phyloP scores from a whole-genome alignment of 2,329 filamentous ascomycete species.

The Rhinocladiella mackenziei region DNA sequence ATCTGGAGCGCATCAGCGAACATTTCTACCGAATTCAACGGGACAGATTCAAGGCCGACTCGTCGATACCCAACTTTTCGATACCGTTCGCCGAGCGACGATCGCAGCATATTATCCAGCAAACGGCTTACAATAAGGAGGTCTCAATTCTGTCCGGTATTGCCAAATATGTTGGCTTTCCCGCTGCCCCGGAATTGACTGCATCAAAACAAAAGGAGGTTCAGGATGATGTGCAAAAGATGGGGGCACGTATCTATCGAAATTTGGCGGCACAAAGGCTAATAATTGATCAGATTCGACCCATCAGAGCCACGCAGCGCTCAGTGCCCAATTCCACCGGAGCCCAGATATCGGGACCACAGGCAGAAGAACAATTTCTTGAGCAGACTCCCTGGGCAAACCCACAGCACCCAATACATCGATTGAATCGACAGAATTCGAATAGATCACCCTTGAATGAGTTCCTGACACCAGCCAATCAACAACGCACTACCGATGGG shows the following conservation, averaged over 20 bases:
- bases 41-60: conserved; percentile 73
- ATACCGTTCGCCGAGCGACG: conserved; percentile 74
- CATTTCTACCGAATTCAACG: conserved; percentile 92
- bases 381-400: conserved; percentile 92
- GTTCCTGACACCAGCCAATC: conserved; percentile 42
- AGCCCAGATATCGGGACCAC: conserved; percentile 34
- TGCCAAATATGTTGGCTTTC: conserved; percentile 93
- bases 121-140: conserved; percentile 89
- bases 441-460: conserved; percentile 34
- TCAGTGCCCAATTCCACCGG: conserved; percentile 33
- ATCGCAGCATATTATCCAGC: conserved; percentile 74
- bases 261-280: conserved; percentile 1
- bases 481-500: conserved; percentile 43
- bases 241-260: conserved; percentile 64
- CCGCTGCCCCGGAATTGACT: conserved; percentile 80
- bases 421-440: conserved; percentile 37
- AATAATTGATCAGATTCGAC: conserved; percentile 16
- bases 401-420: conserved; percentile 71
- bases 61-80: conserved; percentile 75
- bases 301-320: conserved; percentile 15
- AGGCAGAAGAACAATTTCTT: conserved; percentile 73
- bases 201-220: conserved; percentile 68
- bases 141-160: conserved; percentile 86
- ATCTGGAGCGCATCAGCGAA: conserved; percentile 75
- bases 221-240: conserved; percentile 82